Base-by-base conservation (phyloP, 169 alveolate species). In the Plasmodium inui region DNA sequence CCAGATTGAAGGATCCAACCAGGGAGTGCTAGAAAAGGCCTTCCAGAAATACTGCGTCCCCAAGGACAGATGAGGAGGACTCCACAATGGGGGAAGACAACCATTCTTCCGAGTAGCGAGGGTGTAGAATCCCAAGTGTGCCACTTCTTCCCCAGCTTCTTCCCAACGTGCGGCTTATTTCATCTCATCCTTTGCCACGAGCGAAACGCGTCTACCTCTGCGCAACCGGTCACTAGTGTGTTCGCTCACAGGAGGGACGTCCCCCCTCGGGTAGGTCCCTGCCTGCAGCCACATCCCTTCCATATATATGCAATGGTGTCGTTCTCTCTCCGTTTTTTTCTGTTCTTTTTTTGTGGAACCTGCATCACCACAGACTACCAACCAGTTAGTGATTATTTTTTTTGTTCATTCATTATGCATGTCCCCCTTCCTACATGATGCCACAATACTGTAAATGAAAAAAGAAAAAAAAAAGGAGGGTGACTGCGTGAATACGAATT, bases 1-100 rank as follows among this genome's bases (percentile, higher is more conserved):
- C 41, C 76, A 67, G 76, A 67, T 67, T 67, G 76, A 67, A 67
- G 76, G 76, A 67, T 67, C 76, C 37, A 67, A 67, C 37, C 34
- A 67, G n/a, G 76, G 8, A 22, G 76, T 22, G 0, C 0, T 74
- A 74, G 83, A 74, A 74, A 74, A 74, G 57, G 83, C 83, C 22
- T 74, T 74, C 55, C 83, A 74, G 17, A 74, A 39, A 34, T 74
- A 32, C 44, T 32, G 83, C 17, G 46, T 74, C 12, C 55, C 22
- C 5, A 74, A 74, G 55, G 83, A 74, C 17, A 74, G 55, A 8
- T 74, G 32, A 74, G 8, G 5, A 14, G 30, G 37, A 26, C 2
- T 67, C n/a, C 41, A 22, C 30, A 9, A 67, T 5, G n/a, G 37
- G 22, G 37, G 1, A 67, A 1, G 26, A 26, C 61, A 50, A 12